Evolutionary conservation across 257 asterid genomes (phyloP).

Genomic region (Verbena officinalis): DNA sequence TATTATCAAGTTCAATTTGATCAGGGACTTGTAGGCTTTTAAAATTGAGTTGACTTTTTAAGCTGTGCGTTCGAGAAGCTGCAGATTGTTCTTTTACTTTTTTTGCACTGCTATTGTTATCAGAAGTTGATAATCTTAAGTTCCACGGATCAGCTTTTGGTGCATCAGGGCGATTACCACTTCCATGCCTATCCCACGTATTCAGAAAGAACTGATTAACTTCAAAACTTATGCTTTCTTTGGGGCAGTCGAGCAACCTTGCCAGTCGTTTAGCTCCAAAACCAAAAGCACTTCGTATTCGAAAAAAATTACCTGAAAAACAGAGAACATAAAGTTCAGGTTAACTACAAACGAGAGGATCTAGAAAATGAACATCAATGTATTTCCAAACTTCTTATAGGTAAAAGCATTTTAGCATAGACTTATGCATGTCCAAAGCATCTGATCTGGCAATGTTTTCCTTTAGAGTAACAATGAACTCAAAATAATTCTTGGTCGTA

Average conservation of each 20-base stretch:
- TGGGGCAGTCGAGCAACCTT: conserved; percentile 73
- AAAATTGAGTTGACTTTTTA: conserved; percentile 41
- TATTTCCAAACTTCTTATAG: conserved; percentile 19
- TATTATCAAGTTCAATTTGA: conserved; percentile 44
- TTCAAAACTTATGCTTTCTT: conserved; percentile 56
- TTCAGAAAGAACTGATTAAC: conserved; percentile 87
- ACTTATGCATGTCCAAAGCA: neutral
- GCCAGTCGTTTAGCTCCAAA: conserved; percentile 91
- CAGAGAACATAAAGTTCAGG: conserved; percentile 10
- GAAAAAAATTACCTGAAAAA: conserved; percentile 77
- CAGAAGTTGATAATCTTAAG: too few relatives aligned
- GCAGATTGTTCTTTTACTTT: conserved; percentile 40
- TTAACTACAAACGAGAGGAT: conserved; percentile 13
- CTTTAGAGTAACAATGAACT: conserved; percentile 13
- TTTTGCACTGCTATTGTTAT: conserved; percentile 34
- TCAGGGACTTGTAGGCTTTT: conserved; percentile 42
- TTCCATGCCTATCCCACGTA: conserved; percentile 92
- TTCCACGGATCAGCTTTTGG: too few relatives aligned
- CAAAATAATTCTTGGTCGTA: neutral
- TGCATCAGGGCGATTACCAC: conserved; percentile 89
- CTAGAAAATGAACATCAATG: conserved; percentile 5
- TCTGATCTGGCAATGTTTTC: neutral
- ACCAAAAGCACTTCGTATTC: conserved; percentile 92
- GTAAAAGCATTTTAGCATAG: neutral
- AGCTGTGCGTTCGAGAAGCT: conserved; percentile 44